These are phyloP conservation scores for Bathelium albidoporum DNA, from an alignment of 495 filamentous ascomycete genomes.

Conservation along the genomic window DNA sequence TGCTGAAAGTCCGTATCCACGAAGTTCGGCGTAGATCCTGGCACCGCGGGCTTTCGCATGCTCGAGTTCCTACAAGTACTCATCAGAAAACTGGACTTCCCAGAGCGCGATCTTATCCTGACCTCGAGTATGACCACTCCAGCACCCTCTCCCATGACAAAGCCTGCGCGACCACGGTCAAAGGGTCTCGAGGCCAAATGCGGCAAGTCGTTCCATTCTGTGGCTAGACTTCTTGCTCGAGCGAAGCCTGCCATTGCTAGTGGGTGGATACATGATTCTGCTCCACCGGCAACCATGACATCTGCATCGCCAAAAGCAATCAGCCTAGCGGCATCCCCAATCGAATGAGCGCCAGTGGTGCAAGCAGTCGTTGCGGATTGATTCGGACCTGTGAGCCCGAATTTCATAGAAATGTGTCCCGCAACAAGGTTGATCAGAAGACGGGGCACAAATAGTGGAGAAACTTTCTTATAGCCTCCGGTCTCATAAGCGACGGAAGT, in stretches of 20 bases:
- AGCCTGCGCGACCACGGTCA: constrained; percentile 69
- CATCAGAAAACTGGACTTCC: too few relatives aligned
- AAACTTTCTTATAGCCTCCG: constrained; percentile 82
- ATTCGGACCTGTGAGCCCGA: constrained; percentile 85
- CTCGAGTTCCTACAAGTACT: constrained; percentile 53
- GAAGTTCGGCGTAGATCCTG: constrained; percentile 77
- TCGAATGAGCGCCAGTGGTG: constrained; percentile 86
- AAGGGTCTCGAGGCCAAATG: constrained; percentile 72
- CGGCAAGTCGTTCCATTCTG: constrained; percentile 67
- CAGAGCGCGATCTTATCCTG: too few relatives aligned
- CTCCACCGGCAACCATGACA: constrained; percentile 88
- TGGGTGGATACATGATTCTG: constrained; percentile 93
- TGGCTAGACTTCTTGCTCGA: constrained; percentile 73
- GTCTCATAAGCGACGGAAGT: constrained; percentile 67
- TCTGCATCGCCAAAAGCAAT: constrained; percentile 84
- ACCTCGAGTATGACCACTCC: constrained; percentile 78
- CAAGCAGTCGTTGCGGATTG: constrained; percentile 89
- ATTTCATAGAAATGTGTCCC: constrained; percentile 86
- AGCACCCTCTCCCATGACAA: constrained; percentile 89
- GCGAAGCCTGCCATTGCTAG: constrained; percentile 87
- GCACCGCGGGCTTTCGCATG: constrained; percentile 74
- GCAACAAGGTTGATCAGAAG: constrained; percentile 90
- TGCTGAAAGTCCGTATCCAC: constrained; percentile 75
- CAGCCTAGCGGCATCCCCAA: constrained; percentile 85
- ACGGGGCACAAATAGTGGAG: constrained; percentile 82